These are phyloP conservation scores for Parathielavia hyrcaniae DNA, from an alignment of 495 filamentous ascomycete genomes.

Conservation along the genomic window DNA sequence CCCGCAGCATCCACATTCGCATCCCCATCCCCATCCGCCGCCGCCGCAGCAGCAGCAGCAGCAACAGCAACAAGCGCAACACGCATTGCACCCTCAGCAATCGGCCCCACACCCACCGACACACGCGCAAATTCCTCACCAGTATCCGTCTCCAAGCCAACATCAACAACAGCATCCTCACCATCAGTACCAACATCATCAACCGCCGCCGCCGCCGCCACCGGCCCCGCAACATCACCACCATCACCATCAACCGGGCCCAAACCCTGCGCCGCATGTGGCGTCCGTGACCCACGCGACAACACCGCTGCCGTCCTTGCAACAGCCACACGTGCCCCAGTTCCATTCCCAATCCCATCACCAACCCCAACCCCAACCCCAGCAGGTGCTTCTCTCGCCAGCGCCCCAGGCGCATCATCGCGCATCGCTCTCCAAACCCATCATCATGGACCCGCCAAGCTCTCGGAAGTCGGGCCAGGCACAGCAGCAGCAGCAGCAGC, in stretches of 20 bases:
- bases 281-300: conserved; percentile 10
- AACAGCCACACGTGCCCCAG: conserved; percentile 5
- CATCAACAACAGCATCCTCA: conserved; percentile 5
- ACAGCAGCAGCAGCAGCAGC: background rate
- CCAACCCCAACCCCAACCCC: conserved; percentile 13
- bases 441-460: conserved; percentile 40
- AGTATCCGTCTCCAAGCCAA: background rate
- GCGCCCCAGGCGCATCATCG: background rate
- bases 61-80: background rate
- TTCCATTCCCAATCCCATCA: conserved; percentile 5
- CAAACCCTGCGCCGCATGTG: background rate
- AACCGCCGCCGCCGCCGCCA: background rate
- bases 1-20: conserved; percentile 1
- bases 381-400: background rate
- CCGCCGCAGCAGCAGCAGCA: conserved; percentile 2
- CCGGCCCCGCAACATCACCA: background rate
- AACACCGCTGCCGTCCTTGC: conserved; percentile 8
- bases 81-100: background rate
- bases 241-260: conserved; percentile 9
- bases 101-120: conserved; percentile 1
- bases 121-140: conserved; percentile 9
- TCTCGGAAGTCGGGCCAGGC: conserved; percentile 19
- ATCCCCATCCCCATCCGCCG: conserved; percentile 3
- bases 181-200: conserved; percentile 7
- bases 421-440: conserved; percentile 26